Conservation (phyloP, 2,329 filamentous ascomycete genomes). For the Zasmidium angulare region DNA sequence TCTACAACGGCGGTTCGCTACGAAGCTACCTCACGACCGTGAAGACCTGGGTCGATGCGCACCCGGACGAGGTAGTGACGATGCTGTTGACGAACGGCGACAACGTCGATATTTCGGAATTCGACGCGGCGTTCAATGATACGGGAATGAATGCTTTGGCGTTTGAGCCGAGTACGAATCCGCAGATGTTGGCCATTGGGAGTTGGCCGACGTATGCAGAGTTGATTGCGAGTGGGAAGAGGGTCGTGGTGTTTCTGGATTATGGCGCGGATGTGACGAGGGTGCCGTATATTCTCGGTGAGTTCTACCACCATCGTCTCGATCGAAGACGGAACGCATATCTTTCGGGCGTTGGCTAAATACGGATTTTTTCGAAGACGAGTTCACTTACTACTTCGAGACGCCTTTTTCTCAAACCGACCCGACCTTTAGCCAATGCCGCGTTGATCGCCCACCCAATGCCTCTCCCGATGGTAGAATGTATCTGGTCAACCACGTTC, state of each 20-base stretch:
- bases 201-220: constrained; percentile 81
- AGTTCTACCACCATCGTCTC: constrained; percentile 60
- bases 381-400: constrained; percentile 46
- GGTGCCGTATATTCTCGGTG: constrained; percentile 79
- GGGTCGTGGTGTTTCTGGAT: constrained; percentile 77
- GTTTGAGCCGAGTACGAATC: constrained; percentile 36
- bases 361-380: neutral
- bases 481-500: constrained; percentile 51
- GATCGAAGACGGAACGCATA: no score
- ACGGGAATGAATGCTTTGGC: constrained; percentile 48
- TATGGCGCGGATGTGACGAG: constrained; percentile 74
- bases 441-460: constrained; percentile 45
- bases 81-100: constrained; percentile 77
- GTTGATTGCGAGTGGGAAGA: constrained; percentile 65
- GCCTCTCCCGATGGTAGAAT: constrained; percentile 41
- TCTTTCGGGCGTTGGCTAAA: no score
- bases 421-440: constrained; percentile 43
- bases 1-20: constrained; percentile 54
- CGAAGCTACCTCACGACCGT: constrained; percentile 55
- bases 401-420: constrained; percentile 42
- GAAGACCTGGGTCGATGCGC: constrained; percentile 58
- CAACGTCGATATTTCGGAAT: constrained; percentile 47
- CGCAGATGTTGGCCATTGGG: constrained; percentile 39
- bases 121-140: constrained; percentile 47
- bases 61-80: constrained; percentile 83